A percentile compares a stretch with the other conserved stretches of the same genome.
phyloP scores from a whole-genome alignment of 257 asterid species.

The Ocimum tenuiflorum region DNA sequence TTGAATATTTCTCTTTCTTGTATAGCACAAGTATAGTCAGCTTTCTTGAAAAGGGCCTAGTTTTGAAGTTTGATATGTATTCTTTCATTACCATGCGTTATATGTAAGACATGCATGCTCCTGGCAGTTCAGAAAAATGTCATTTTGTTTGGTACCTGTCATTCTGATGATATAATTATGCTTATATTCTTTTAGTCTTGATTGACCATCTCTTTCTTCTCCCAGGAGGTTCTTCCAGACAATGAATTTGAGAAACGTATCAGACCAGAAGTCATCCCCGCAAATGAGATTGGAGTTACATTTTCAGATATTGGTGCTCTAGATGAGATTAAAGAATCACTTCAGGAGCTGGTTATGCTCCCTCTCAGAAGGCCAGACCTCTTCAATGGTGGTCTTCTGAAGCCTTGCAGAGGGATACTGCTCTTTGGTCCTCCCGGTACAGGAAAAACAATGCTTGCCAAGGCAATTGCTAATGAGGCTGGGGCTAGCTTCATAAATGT shows the following conservation, averaged over 20 bases:
- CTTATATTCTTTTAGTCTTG: background rate
- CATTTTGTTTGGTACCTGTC: background rate
- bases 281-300: conserved; percentile 81
- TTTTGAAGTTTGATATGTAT: background rate
- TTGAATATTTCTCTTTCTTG: conserved; percentile 1
- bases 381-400: conserved; percentile 88
- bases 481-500: conserved; percentile 98
- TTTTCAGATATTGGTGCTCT: conserved; percentile 84
- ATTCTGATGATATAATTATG: background rate
- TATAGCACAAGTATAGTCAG: background rate
- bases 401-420: conserved; percentile 94
- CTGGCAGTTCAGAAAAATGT: background rate
- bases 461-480: conserved; percentile 95
- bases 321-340: conserved; percentile 82
- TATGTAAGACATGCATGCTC: background rate
- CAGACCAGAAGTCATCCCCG: conserved; percentile 91
- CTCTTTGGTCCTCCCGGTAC: conserved; percentile 99
- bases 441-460: conserved; percentile 99
- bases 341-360: conserved; percentile 98
- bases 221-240: conserved; percentile 86
- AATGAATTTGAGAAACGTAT: conserved; percentile 94
- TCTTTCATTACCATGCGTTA: background rate
- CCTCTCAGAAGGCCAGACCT: conserved; percentile 97
- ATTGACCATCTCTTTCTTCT: conserved; percentile 9
- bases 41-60: background rate